Percentiles rank a stretch among this genome's conserved stretches.
Evolutionary conservation across 768 basidiomycete genomes (phyloP).

Genomic region (Austroboletus eburneus): DNA sequence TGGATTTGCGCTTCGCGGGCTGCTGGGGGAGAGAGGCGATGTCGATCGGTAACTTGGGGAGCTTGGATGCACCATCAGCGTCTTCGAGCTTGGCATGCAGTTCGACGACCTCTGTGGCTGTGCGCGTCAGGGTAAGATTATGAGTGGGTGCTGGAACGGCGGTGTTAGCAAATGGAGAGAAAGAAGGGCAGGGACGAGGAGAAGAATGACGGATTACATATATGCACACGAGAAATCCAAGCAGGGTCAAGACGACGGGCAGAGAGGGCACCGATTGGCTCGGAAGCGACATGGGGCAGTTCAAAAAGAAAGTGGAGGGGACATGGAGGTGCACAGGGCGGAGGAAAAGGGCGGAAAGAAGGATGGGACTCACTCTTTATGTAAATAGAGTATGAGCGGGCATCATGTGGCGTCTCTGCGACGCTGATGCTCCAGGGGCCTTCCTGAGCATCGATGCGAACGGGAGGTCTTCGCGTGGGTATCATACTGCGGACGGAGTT

Average conservation of each 20-base stretch:
- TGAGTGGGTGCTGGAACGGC: constrained; percentile 71
- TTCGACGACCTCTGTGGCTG: constrained; percentile 71
- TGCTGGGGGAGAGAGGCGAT: constrained; percentile 45
- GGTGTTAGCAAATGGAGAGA: constrained; percentile 26
- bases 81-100: constrained; percentile 79
- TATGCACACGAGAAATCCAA: constrained; percentile 12
- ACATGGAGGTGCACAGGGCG: constrained; percentile 15
- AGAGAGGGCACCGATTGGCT: constrained; percentile 21
- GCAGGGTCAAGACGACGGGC: constrained; percentile 14
- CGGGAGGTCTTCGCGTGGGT: constrained; percentile 43
- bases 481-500: constrained; percentile 40
- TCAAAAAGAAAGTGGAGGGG: constrained; percentile 17
- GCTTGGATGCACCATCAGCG: constrained; percentile 48
- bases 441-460: constrained; percentile 69
- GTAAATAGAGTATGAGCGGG: constrained; percentile 71
- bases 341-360: constrained; percentile 23
- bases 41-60: constrained; percentile 63
- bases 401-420: constrained; percentile 77
- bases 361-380: constrained; percentile 71
- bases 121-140: constrained; percentile 82
- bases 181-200: constrained; percentile 13
- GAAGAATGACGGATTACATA: constrained; percentile 13
- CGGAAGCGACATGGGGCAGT: constrained; percentile 23
- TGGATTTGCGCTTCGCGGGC: constrained; percentile 70
- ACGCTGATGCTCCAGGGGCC: constrained; percentile 87